Conservation (phyloP, 495 filamentous ascomycete genomes). For the Hypoxylon rickii region DNA sequence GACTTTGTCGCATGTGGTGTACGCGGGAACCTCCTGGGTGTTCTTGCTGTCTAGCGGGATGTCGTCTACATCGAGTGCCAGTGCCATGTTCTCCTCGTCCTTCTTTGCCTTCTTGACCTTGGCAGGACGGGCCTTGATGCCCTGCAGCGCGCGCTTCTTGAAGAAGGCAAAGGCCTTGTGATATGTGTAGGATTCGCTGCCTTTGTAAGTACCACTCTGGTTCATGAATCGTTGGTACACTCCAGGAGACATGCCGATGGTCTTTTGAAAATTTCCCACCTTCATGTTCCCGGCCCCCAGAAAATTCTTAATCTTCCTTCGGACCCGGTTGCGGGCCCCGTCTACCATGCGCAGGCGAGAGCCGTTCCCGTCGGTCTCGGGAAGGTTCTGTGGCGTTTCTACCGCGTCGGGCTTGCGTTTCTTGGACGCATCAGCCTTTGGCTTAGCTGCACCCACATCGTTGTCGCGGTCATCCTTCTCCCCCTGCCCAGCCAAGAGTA, state of each 20-base stretch:
- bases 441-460: neutral
- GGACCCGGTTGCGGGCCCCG: conserved; percentile 44
- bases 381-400: conserved; percentile 20
- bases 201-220: conserved; percentile 28
- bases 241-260: conserved; percentile 40
- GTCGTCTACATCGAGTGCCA: conserved; percentile 34
- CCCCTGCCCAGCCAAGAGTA: neutral
- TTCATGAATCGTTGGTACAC: conserved; percentile 40
- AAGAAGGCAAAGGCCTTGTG: conserved; percentile 46
- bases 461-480: conserved; percentile 1
- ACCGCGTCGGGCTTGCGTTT: conserved; percentile 41
- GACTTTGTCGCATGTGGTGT: conserved; percentile 58
- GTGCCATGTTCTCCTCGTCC: conserved; percentile 13
- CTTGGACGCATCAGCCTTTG: conserved; percentile 2
- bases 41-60: conserved; percentile 46
- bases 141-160: conserved; percentile 46
- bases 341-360: conserved; percentile 18
- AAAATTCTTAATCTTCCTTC: conserved; percentile 47
- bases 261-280: conserved; percentile 49
- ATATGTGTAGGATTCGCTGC: conserved; percentile 35
- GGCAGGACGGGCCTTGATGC: conserved; percentile 38
- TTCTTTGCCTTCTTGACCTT: conserved; percentile 38
- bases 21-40: conserved; percentile 44
- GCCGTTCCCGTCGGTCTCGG: conserved; percentile 35
- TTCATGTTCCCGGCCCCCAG: conserved; percentile 52